These are phyloP conservation scores for Boechera stricta DNA, from an alignment of 345 rosid species.

Conservation along the genomic window DNA sequence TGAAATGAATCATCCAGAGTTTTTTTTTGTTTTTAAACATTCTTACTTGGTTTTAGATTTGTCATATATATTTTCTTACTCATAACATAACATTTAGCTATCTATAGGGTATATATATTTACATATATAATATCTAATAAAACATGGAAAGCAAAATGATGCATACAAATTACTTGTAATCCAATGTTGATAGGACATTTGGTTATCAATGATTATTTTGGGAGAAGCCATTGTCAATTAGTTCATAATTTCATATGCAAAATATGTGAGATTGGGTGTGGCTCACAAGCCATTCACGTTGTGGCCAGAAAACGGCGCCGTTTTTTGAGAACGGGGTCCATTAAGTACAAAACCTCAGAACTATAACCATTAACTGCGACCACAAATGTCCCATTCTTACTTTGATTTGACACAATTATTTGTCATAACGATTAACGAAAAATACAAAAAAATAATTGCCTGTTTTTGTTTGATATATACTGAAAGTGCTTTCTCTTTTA, in stretches of 20 bases:
- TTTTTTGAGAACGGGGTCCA: not conserved
- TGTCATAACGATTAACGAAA: not conserved
- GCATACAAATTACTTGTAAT: too few relatives aligned
- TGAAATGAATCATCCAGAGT: too few relatives aligned
- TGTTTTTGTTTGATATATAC: too few relatives aligned
- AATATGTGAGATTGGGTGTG: not conserved
- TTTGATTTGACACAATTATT: constrained; percentile 31
- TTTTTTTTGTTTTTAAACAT: too few relatives aligned
- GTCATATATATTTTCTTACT: too few relatives aligned
- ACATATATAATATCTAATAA: too few relatives aligned
- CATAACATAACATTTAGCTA: too few relatives aligned
- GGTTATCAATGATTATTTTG: too few relatives aligned
- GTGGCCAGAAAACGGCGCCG: constrained; percentile 40
- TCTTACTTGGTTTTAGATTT: too few relatives aligned
- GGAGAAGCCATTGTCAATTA: not conserved
- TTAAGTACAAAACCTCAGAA: not conserved
- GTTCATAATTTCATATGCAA: not conserved
- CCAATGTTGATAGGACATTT: too few relatives aligned
- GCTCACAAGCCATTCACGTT: not conserved
- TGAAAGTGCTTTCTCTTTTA: not conserved
- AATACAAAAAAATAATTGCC: not conserved
- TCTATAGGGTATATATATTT: too few relatives aligned
- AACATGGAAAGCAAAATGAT: too few relatives aligned
- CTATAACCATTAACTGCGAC: constrained; percentile 11
- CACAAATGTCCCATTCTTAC: constrained; percentile 8